Evolutionary conservation across 2,329 filamentous ascomycete genomes (phyloP).

Genomic region (Xylariaceae sp.): DNA sequence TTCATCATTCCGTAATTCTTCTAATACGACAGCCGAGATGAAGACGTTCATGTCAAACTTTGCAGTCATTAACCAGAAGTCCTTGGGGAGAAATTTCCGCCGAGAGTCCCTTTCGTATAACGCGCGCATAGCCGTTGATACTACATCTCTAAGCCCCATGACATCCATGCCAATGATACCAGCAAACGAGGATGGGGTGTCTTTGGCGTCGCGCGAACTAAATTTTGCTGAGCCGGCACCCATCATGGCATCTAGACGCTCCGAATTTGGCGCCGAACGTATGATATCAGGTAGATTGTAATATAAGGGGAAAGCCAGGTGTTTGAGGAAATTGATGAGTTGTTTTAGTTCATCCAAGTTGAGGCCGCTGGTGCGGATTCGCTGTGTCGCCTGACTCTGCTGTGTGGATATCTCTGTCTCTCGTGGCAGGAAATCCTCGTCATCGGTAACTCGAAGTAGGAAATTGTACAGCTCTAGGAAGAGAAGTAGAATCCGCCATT

Average conservation of each 20-base stretch:
- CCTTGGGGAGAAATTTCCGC: conserved; percentile 78
- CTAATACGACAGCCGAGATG: conserved; percentile 81
- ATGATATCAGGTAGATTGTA: conserved; percentile 75
- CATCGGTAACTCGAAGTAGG: conserved; percentile 88
- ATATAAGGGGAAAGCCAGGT: conserved; percentile 86
- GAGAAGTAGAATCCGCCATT: conserved; percentile 88
- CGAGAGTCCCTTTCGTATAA: conserved; percentile 93
- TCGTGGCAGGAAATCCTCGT: conserved; percentile 88
- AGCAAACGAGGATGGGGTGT: conserved; percentile 39
- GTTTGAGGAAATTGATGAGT: conserved; percentile 85
- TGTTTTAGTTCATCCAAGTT: conserved; percentile 72
- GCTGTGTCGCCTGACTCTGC: conserved; percentile 50
- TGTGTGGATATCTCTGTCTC: conserved; percentile 48
- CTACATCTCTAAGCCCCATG: conserved; percentile 77
- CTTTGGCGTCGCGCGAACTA: conserved; percentile 17
- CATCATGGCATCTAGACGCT: conserved; percentile 30
- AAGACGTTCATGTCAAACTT: conserved; percentile 90
- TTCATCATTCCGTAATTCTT: conserved; percentile 81
- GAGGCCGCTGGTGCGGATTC: conserved; percentile 69
- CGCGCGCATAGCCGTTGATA: conserved; percentile 82
- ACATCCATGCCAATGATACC: conserved; percentile 74
- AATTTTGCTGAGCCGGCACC: conserved; percentile 25
- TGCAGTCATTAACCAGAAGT: conserved; percentile 92
- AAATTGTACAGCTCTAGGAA: conserved; percentile 96
- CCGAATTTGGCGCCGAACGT: conserved; percentile 32